These are phyloP conservation scores for Kwoniella heveanensis DNA, from an alignment of 768 basidiomycete species.

Conservation along the genomic window DNA sequence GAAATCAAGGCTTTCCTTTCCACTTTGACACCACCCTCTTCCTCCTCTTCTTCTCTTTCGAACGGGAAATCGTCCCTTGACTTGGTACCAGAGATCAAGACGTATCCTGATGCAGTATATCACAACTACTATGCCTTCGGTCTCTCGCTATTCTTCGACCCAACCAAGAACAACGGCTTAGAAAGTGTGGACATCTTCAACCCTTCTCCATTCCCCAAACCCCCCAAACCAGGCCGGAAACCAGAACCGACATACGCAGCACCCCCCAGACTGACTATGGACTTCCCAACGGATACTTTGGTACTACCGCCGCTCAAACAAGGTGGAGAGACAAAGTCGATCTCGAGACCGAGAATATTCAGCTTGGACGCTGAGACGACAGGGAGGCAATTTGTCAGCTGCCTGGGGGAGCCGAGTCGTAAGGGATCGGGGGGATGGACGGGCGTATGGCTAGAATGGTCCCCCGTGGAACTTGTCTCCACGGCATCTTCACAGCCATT, in stretches of 20 bases:
- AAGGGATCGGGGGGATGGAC: constrained; percentile 85
- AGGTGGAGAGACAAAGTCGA: constrained; percentile 48
- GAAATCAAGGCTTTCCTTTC: constrained; percentile 11
- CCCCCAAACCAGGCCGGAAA: constrained; percentile 54
- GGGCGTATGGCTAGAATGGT: constrained; percentile 96
- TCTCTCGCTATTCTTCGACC: constrained; percentile 75
- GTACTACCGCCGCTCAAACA: constrained; percentile 17
- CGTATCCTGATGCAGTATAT: constrained; percentile 81
- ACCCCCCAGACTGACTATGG: constrained; percentile 62
- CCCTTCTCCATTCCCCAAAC: constrained; percentile 47
- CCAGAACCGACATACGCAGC: constrained; percentile 60
- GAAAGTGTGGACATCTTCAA: constrained; percentile 87
- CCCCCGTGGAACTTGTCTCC: constrained; percentile 62
- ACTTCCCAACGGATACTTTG: constrained; percentile 23
- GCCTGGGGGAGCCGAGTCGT: constrained; percentile 79
- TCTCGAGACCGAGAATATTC: constrained; percentile 52
- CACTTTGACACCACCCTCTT: constrained; percentile 1
- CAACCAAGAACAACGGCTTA: constrained; percentile 61
- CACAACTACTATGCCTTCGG: constrained; percentile 80
- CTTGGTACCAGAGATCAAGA: constrained; percentile 70
- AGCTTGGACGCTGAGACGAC: constrained; percentile 60
- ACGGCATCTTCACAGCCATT: neutral
- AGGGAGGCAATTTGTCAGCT: constrained; percentile 75
- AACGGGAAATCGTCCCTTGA: too few relatives aligned
- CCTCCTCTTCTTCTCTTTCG: neutral